phyloP scores from a whole-genome alignment of 768 basidiomycete species.

The Phylloporus scabripes region DNA sequence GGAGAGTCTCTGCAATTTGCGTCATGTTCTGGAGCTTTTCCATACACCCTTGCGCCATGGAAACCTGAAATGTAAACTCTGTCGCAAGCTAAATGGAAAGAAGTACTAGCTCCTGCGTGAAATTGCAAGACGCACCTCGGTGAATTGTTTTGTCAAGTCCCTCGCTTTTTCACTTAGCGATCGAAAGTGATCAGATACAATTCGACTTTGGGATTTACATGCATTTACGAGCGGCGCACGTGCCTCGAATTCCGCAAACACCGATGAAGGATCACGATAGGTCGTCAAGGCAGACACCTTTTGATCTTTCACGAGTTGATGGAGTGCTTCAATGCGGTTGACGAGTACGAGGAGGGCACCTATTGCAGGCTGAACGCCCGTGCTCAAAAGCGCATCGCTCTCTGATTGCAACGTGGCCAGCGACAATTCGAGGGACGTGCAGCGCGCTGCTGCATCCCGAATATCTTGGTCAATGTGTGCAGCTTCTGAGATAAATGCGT shows the following conservation, averaged over 20 bases:
- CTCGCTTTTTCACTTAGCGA: conserved; percentile 8
- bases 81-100: conserved; percentile 6
- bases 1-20: not conserved
- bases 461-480: conserved; percentile 7
- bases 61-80: conserved; percentile 9
- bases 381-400: conserved; percentile 3
- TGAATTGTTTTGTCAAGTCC: conserved; percentile 4
- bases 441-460: not conserved
- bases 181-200: conserved; percentile 4
- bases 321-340: conserved; percentile 4
- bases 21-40: conserved; percentile 1
- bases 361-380: conserved; percentile 5
- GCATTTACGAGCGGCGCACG: conserved; percentile 2
- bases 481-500: not conserved
- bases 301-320: conserved; percentile 1
- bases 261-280: conserved; percentile 1
- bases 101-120: not conserved
- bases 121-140: conserved; percentile 1
- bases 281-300: not conserved
- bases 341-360: conserved; percentile 3
- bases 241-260: not conserved
- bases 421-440: conserved; percentile 1
- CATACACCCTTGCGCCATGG: not conserved
- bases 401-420: not conserved
- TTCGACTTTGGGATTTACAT: conserved; percentile 6